Percentiles rank a stretch among this genome's conserved stretches.
Evolutionary conservation across 768 basidiomycete species (phyloP).

Genomic region (Trametes sanguinea): DNA sequence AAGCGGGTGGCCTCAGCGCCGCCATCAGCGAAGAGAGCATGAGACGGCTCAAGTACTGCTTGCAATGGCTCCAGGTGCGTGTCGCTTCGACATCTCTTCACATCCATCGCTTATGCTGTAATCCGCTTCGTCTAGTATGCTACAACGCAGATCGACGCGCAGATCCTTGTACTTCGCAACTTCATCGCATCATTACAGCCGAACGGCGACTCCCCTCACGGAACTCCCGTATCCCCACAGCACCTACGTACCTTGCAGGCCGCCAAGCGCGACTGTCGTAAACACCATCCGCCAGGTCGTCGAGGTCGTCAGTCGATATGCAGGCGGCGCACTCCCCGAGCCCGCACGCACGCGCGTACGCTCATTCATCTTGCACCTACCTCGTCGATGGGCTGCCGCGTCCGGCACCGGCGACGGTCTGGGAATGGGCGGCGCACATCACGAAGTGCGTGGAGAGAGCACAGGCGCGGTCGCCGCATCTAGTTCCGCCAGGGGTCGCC

Average conservation of each 20-base stretch:
- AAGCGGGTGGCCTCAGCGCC: conserved; percentile 85
- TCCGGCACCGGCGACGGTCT: conserved; percentile 26
- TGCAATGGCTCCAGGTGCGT: conserved; percentile 84
- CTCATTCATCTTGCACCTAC: conserved; percentile 77
- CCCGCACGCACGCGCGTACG: conserved; percentile 75
- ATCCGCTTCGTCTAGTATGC: conserved; percentile 59
- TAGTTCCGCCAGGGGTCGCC: conserved; percentile 5
- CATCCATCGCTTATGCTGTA: background rate
- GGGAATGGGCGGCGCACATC: conserved; percentile 3
- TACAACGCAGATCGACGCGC: conserved; percentile 82
- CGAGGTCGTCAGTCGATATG: conserved; percentile 82
- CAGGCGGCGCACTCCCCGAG: conserved; percentile 84
- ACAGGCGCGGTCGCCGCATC: conserved; percentile 20
- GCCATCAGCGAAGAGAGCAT: conserved; percentile 92
- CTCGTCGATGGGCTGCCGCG: conserved; percentile 73
- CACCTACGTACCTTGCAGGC: conserved; percentile 70
- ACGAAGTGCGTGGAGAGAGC: conserved; percentile 33
- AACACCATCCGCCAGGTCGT: conserved; percentile 88
- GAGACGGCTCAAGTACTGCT: conserved; percentile 79
- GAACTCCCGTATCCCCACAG: conserved; percentile 30
- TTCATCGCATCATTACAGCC: conserved; percentile 73
- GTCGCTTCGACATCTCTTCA: background rate
- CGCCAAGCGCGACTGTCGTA: conserved; percentile 82
- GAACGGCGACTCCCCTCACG: conserved; percentile 32
- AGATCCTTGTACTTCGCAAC: conserved; percentile 80